Evolutionary conservation across 495 filamentous ascomycete species (phyloP), one percentile per base, ranked within the genome.

Genomic region (Penicillium odoratum): DNA sequence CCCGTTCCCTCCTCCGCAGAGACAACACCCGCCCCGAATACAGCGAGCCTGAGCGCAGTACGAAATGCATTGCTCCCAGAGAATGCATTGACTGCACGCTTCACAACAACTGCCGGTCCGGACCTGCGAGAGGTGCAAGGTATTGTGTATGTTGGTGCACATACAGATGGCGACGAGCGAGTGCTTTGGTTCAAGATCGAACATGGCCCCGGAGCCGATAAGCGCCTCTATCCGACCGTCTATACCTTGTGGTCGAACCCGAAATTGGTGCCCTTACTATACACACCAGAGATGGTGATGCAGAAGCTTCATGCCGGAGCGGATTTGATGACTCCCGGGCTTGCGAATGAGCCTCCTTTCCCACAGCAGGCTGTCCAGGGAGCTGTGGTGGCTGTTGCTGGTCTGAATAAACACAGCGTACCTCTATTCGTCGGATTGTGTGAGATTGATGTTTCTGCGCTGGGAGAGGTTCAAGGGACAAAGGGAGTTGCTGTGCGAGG

Each of bases 301-400:
- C 69, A 77, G 50, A 90, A 89, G 68, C 72, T 91, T 5, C 80
- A 77, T 34, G 74, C 78, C 6, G 88, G 88, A 5, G 86, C 88
- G 3, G 86, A 88, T 69, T 70, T 91, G n/a, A 91, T 91, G 88
- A 89, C 82, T 1, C 88, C 88, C 1, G 88, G 88, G 28, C 72
- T 91, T 9, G 84, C 86, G 6, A 78, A 83, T 43, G 86, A 88
- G 16, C 88, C 88, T 5, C 88, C 88, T 0, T 91, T 90, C 63
- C 85, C 87, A 0, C 54, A 67, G 30, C 74, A 73, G 21, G 88
- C 88, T 9, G 83, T 78, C 16, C 84, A 85, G 68, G 85, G 80
- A 3, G 74, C 82, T 3, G 71, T 89, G 30, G 85, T 88, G 26
- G 86, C 85, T n/a, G 78, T 91, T 36, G 86, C 87, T n/a, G 82